phyloP scores from a whole-genome alignment of 805 yeast species.

The Komagataella kurtzmanii region DNA sequence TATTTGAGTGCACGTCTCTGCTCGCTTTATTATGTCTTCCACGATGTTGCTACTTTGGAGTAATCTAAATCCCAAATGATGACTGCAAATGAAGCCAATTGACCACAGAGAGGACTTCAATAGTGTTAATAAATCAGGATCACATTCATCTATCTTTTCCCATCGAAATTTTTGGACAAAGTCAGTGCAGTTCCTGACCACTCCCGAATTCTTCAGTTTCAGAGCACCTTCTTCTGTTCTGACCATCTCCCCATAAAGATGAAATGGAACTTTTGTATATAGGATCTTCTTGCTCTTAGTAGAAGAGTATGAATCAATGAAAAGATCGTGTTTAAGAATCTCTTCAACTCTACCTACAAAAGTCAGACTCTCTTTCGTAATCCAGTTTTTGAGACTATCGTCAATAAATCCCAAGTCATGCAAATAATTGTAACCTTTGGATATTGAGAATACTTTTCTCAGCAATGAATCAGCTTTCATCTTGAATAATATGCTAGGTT shows the following conservation, averaged over 20 bases:
- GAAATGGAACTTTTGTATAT: slow-evolving; percentile 30
- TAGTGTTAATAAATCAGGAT: background rate
- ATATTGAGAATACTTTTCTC: slow-evolving; percentile 47
- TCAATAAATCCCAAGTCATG: slow-evolving; percentile 46
- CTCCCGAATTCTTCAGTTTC: background rate
- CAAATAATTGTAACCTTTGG: slow-evolving; percentile 59
- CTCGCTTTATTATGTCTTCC: slow-evolving; percentile 38
- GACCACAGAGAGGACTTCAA: slow-evolving; percentile 80
- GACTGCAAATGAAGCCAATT: slow-evolving; percentile 69
- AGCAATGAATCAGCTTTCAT: slow-evolving; percentile 31
- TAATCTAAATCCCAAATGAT: slow-evolving; percentile 51
- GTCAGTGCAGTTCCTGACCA: background rate
- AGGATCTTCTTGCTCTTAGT: background rate
- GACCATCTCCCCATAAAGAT: slow-evolving; percentile 71
- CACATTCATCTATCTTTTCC: slow-evolving; percentile 22
- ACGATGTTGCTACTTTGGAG: slow-evolving; percentile 34
- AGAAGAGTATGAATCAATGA: background rate
- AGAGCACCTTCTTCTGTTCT: slow-evolving; percentile 61
- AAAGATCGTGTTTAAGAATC: slow-evolving; percentile 1
- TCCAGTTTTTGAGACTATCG: slow-evolving; percentile 31
- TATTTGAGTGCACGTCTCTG: slow-evolving; percentile 33
- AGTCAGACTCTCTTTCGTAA: background rate
- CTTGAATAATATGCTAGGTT: background rate
- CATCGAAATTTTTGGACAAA: slow-evolving; percentile 9
- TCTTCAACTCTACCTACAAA: background rate